Base-by-base conservation (phyloP, 208 protist genomes). In the Blastocrithidia nonstop region DNA sequence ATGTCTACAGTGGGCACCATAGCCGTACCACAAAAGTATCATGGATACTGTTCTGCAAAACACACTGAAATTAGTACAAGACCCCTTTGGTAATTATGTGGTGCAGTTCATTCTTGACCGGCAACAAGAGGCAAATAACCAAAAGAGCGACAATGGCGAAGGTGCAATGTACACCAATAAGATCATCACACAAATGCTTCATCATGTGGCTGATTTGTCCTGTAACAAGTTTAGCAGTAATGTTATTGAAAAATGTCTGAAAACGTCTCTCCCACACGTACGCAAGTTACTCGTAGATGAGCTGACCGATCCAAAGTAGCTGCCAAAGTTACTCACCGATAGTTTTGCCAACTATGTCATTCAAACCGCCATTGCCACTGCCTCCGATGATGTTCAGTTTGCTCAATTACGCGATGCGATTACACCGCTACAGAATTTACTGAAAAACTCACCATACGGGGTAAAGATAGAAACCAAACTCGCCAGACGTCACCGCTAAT, bases 211-310 rank as follows among this genome's bases (percentile, higher is more conserved):
- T 2, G 70, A 83, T 42, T 70, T 98, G n/a, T 95, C 91, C 19
- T 96, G 75, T 42, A 95, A 98, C 61, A 98, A 98, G 75, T 99
- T 98, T 71, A 95, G 84, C 48, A 98, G 95, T 26, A 98, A 99
- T 46, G 96, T 98, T 1, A 92, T 99, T 39, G 96, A 99, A 64
- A 98, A 99, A 71, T 97, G 94, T 61, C 57, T 98, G 17, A 89
- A 94, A 48, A 81, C 82, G 15, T 73, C 81, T 5, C 75, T 83
- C 23, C 46, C 71, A 0, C 84, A 81, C 11, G 81, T 94, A 23
- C 64, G 85, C 19, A 75, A 87, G 26, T 49, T 83, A 13, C 52
- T 99, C n/a, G 74, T 98, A 20, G 80, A 96, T 42, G 93, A 98
- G 54, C 61, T 98, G 16, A 87, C 89, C 6, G 90, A 97, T 35